phyloP scores from a whole-genome alignment of 2,329 filamentous ascomycete genomes.

The Leptographium wingfieldii region DNA sequence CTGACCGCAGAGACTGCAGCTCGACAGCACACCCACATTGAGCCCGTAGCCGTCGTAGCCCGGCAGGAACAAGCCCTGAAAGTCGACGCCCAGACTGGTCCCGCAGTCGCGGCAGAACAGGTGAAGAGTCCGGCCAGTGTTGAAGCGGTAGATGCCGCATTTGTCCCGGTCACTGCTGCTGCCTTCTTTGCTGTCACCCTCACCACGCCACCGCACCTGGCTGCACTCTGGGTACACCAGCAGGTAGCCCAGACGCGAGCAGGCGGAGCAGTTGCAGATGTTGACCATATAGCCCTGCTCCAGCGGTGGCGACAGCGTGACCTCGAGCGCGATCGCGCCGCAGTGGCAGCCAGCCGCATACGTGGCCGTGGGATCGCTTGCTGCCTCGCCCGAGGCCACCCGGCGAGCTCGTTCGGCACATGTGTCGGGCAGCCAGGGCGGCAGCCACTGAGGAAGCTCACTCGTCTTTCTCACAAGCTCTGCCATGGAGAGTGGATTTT shows the following conservation, averaged over 20 bases:
- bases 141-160: conserved; percentile 29
- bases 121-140: conserved; percentile 33
- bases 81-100: conserved; percentile 34
- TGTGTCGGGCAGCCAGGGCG: no score
- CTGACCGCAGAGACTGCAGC: conserved; percentile 2
- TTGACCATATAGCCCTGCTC: conserved; percentile 27
- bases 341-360: conserved; percentile 42
- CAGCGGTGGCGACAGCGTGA: conserved; percentile 35
- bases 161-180: conserved; percentile 22
- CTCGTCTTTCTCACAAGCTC: no score
- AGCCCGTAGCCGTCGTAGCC: conserved; percentile 26
- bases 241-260: conserved; percentile 36
- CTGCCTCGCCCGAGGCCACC: no score
- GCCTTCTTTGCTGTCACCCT: conserved; percentile 5
- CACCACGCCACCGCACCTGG: conserved; percentile 24
- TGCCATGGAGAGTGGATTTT: no score
- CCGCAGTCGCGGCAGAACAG: conserved; percentile 37
- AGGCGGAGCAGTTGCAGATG: conserved; percentile 43
- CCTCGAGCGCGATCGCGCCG: conserved; percentile 34
- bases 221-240: conserved; percentile 30
- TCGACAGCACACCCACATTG: conserved; percentile 26
- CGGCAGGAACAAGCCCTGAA: conserved; percentile 17
- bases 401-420: no score
- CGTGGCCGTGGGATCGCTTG: conserved; percentile 14
- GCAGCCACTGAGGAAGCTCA: no score